phyloP scores from a whole-genome alignment of 352 stramenopile genomes.

The Thraustochytrium striatum region DNA sequence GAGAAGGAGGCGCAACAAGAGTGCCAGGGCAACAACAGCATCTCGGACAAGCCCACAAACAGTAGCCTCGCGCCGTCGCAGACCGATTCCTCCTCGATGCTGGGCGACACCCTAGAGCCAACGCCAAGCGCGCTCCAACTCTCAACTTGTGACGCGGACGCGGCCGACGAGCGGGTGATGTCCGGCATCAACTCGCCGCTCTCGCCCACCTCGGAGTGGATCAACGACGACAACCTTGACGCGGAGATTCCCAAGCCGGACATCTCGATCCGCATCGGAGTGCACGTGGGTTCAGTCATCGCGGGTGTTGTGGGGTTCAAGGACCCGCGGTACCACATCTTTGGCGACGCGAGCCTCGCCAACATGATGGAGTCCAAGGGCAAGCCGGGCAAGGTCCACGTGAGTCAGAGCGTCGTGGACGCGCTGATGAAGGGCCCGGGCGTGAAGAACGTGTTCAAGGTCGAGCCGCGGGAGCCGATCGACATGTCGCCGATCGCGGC shows the following conservation, averaged over 20 bases:
- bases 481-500: conserved; percentile 23
- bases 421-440: background rate
- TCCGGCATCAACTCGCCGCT: too few relatives aligned
- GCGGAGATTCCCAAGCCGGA: conserved; percentile 45
- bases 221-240: background rate
- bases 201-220: too few relatives aligned
- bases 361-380: conserved; percentile 73
- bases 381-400: conserved; percentile 69
- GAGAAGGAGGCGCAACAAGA: too few relatives aligned
- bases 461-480: conserved; percentile 14
- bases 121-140: too few relatives aligned
- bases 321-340: conserved; percentile 55
- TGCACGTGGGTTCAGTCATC: conserved; percentile 49
- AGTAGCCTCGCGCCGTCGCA: too few relatives aligned
- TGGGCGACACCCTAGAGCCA: too few relatives aligned
- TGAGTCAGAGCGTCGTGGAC: conserved; percentile 50
- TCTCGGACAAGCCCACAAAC: too few relatives aligned
- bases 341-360: conserved; percentile 61
- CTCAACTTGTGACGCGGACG: too few relatives aligned
- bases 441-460: background rate
- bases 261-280: conserved; percentile 54
- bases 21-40: too few relatives aligned
- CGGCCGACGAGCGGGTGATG: too few relatives aligned
- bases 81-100: too few relatives aligned
- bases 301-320: conserved; percentile 55